Evolutionary conservation across 1,139 yeast genomes (phyloP), one percentile per base, ranked within the genome.

Genomic region (Suhomyces choctaworum): DNA sequence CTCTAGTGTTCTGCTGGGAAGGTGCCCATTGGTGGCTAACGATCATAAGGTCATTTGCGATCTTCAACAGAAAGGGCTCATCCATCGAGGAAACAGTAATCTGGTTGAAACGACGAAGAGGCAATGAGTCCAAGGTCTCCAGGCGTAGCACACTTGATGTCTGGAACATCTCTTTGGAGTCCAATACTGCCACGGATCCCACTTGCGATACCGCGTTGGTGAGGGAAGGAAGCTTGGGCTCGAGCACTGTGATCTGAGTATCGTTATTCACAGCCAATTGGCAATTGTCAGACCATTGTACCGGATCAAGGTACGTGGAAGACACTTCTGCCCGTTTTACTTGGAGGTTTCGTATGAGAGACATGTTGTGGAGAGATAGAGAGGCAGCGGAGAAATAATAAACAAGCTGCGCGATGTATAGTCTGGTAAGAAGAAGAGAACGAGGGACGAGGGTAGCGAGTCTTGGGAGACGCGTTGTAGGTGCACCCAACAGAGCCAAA

Each of bases 241-340:
- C 75, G 10, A 70, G 46, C 4, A 69, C 41, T 1, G 64, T 55
- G 22, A 70, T 36, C 27, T 63, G 66, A 12, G 45, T 50, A 4
- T 65, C 64, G 38, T 56, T 58, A 42, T 67, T 70, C 23, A 70
- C 53, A 3, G 73, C 65, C 35, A 69, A 42, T 45, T 68, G 73
- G 43, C 46, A 54, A 37, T 66, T 66, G 7, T 52, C 58, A 0
- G 74, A 66, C 58, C 66, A 57, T 44, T 64, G 66, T 10, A 64
- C 50, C 1, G 75, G 72, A 22, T 59, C 61, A 27, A 45, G 41
- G 15, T 51, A 48, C 8, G 58, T 36, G 7, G 48, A 33, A 4
- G 57, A 50, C 5, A 54, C 48, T 16, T 53, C 56, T 2, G 55
- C 58, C 34, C 66, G 44, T 27, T 41, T 51, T 2, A 62, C 37